Evolutionary conservation across 2,329 filamentous ascomycete species (phyloP), one percentile per base, ranked within the genome.

Genomic region (Aspergillus caelatus): DNA sequence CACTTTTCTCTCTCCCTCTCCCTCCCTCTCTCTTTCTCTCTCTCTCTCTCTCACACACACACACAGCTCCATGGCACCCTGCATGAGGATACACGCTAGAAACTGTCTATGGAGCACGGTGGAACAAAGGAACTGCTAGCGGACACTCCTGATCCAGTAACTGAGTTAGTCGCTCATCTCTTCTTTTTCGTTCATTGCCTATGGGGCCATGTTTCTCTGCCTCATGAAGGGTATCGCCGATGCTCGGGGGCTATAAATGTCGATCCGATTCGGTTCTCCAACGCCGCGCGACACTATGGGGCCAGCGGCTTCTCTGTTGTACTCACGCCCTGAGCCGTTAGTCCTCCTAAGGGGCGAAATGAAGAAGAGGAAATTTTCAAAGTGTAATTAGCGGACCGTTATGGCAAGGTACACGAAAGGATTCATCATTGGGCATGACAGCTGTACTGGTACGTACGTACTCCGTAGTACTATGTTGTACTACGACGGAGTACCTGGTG

Each of bases 71-170:
- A 54, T 54, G 19, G 52, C 30, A 23, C 52, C 30, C 52, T 55
- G 52, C 21, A 55, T 26, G 52, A 12, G 52, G n/a, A 34, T 39
- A 39, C 52, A 55, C 32, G 52, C 52, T 55, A 55, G 52, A 55
- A 55, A 55, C 52, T 19, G 34, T 26, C 32, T 39, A 55, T 55
- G 52, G 52, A 55, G 52, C 26, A 55, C 4, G 14, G 52, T 55
- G 52, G 52, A 55, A 55, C 52, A 39, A 55, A 39, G 52, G 21
- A 36, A 41, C 52, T 21, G 52, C 52, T 55, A 55, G 52, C 36
- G n/a, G 23, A 21, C 34, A 55, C 52, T 55, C 32, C 52, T 55
- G 32, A 55, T 36, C 52, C 32, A 39, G 52, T 23, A 19, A 39
- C 52, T 55, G 26, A 55, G 23, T 41, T 55, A 41, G 34, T 39